Evolutionary conservation across 1,284 basidiomycete species (phyloP), one percentile per base, ranked within the genome.

Genomic region (Ceratobasidium sp.): DNA sequence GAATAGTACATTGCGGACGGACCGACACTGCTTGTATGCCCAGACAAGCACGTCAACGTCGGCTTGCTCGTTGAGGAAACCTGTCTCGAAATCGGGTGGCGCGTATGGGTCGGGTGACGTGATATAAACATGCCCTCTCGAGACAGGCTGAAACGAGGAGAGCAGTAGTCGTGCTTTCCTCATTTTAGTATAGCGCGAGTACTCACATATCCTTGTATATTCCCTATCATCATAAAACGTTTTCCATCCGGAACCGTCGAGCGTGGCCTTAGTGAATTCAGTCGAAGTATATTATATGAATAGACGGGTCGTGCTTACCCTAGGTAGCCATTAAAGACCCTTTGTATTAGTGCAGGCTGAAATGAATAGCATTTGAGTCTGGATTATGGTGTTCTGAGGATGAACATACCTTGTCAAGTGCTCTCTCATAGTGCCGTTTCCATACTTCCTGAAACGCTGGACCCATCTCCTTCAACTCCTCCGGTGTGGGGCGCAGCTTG

Each of bases 31-130:
- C 77, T 90, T 91, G 77, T 88, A 91, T 0, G 77, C 80, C 83
- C 86, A 87, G 63, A 83, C 79, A 73, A 87, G 77, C 12, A 84
- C 79, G 1, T 81, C 82, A 2, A 90, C 44, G 77, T 90, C 89
- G 3, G 83, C 84, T 33, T 71, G 69, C 5, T 71, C 58, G 16
- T 56, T 62, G 12, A 78, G 73, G 49, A 79, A 74, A 2, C 77
- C 78, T 3, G 76, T 73, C 18, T 75, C 73, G 58, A 78, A 77
- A 36, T 75, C 72, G 38, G 76, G 77, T 0, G 73, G 40, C n/a
- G 73, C 73, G 53, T 75, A 75, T 0, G 77, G 77, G 56, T 79
- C 75, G n/a, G 73, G n/a, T 23, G 66, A 73, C 3, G 66, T 72
- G 74, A 79, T 78, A 38, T 78, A 78, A 12, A 79, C 48, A 40